Conservation (phyloP, 768 basidiomycete species). For the Cyathus striatus region DNA sequence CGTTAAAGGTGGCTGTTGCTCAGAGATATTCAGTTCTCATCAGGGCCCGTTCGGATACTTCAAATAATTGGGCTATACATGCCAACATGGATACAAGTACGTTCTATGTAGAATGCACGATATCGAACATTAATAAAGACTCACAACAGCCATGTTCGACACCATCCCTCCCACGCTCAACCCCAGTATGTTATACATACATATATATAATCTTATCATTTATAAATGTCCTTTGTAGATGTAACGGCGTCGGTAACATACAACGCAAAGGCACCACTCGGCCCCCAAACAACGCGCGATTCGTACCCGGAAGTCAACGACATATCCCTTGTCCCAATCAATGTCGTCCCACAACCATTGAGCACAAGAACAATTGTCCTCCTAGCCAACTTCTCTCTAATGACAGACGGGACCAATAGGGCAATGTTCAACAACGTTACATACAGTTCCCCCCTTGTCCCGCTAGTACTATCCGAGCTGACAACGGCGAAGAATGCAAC, state of each 20-base stretch:
- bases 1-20: not conserved
- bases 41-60: not conserved
- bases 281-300: not conserved
- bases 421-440: constrained; percentile 1
- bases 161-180: not conserved
- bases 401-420: not conserved
- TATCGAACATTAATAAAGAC: not conserved
- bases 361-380: not conserved
- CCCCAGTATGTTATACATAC: not conserved
- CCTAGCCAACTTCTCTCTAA: not conserved
- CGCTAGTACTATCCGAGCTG: not conserved
- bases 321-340: not conserved
- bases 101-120: not conserved
- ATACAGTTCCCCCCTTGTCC: not conserved
- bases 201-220: not conserved
- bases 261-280: not conserved
- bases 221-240: not conserved
- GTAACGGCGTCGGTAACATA: not conserved
- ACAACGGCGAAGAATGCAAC: not conserved
- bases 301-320: not conserved
- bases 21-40: constrained; percentile 1
- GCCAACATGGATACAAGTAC: not conserved
- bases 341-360: not conserved
- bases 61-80: not conserved
- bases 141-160: not conserved